Conservation (phyloP, 2,329 filamentous ascomycete species). For the Aplosporella prunicola region DNA sequence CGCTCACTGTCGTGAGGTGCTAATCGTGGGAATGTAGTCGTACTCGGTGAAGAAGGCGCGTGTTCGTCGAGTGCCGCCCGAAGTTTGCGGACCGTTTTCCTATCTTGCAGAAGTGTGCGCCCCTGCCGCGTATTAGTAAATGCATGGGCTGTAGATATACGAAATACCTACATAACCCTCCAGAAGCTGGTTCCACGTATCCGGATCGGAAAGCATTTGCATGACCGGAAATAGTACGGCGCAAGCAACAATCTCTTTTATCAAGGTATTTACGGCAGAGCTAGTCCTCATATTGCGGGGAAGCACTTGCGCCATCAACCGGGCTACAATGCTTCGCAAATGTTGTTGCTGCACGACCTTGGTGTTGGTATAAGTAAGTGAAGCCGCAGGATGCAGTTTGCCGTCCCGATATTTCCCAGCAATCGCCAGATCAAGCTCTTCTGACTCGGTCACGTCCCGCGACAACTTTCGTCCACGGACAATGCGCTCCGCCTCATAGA, state of each 20-base stretch:
- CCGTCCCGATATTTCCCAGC: slow-evolving; percentile 89
- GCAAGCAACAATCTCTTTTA: slow-evolving; percentile 86
- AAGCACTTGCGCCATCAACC: slow-evolving; percentile 64
- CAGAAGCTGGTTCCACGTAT: slow-evolving; percentile 96
- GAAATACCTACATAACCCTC: slow-evolving; percentile 56
- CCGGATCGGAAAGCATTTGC: slow-evolving; percentile 74
- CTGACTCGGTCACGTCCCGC: slow-evolving; percentile 84
- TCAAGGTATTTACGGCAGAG: slow-evolving; percentile 66
- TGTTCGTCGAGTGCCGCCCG: slow-evolving; percentile 90
- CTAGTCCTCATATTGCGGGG: slow-evolving; percentile 68
- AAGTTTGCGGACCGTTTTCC: slow-evolving; percentile 87
- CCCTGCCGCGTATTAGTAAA: slow-evolving; percentile 40
- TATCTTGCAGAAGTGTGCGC: slow-evolving; percentile 80
- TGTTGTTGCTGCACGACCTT: slow-evolving; percentile 84
- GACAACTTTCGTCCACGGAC: slow-evolving; percentile 84
- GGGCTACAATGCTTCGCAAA: slow-evolving; percentile 63
- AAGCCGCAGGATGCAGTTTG: slow-evolving; percentile 77
- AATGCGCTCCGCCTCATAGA: slow-evolving; percentile 77
- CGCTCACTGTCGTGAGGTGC: slow-evolving; percentile 75
- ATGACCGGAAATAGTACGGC: slow-evolving; percentile 79
- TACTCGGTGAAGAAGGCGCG: slow-evolving; percentile 64
- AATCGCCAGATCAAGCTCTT: slow-evolving; percentile 90
- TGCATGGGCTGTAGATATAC: slow-evolving; percentile 19
- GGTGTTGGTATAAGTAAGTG: slow-evolving; percentile 71
- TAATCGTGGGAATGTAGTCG: slow-evolving; percentile 70